Percentiles rank a stretch among this genome's conserved stretches.
phyloP scores from a whole-genome alignment of 169 alveolate genomes.

The Cryptosporidium ryanae region DNA sequence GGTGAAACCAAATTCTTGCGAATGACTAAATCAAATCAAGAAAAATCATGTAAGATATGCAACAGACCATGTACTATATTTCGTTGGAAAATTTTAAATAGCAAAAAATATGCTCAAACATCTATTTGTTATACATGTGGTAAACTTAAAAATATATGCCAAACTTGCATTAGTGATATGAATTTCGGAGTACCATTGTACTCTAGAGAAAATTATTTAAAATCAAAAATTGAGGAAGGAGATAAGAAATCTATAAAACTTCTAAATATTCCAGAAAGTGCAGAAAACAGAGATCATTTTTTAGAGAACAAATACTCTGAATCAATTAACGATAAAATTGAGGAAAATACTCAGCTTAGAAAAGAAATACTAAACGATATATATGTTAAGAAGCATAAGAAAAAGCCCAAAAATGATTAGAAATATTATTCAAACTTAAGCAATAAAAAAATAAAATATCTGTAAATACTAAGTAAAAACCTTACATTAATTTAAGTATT shows the following conservation, averaged over 20 bases:
- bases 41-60: conserved; percentile 96
- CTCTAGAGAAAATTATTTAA: conserved; percentile 91
- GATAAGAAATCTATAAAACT: conserved; percentile 77
- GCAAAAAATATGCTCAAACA: conserved; percentile 94
- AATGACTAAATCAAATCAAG: conserved; percentile 94
- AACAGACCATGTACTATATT: conserved; percentile 96
- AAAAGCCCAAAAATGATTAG: background rate
- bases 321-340: background rate
- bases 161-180: conserved; percentile 96
- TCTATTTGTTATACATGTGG: conserved; percentile 97
- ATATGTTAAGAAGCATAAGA: background rate
- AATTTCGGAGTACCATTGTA: conserved; percentile 97
- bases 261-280: conserved; percentile 81
- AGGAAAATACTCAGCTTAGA: conserved; percentile 18
- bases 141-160: conserved; percentile 97
- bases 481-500: too few relatives aligned
- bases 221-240: conserved; percentile 70
- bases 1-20: conserved; percentile 97
- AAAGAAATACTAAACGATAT: conserved; percentile 30
- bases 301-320: conserved; percentile 48
- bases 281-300: conserved; percentile 82
- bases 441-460: too few relatives aligned
- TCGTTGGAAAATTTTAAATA: conserved; percentile 97
- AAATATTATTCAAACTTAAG: background rate
- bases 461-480: too few relatives aligned